Base-by-base conservation (phyloP, 164 flowering plant genomes). In the Nymphaea colorata region DNA sequence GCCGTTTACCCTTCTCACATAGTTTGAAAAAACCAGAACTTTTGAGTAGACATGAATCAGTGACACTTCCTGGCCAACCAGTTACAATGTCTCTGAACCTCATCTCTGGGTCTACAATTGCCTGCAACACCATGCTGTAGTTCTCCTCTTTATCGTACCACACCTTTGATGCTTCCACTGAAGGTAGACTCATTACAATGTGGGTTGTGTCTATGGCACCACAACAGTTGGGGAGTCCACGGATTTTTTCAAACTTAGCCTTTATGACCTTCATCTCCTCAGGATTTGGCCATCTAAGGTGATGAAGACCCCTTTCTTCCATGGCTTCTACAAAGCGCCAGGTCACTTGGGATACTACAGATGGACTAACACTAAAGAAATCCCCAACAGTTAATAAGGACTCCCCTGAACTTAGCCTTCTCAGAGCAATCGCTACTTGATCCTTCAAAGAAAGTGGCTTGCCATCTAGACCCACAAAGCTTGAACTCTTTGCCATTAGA, bases 51-150 rank as follows among this genome's bases (percentile, higher is more conserved):
- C 64, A 41, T 6, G 76, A 75, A 10, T 86, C 90, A 18, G 66
- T 79, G 87, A 93, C 70, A 80, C 91, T 83, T n/a, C 96, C 98
- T 3, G 96, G 98, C 87, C 88, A 89, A 44, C 98, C 98, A 6
- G 96, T 85, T 68, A 89, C 86, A 47, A 90, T 78, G 75, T 89
- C 95, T 7, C 84, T 83, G 78, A 93, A 90, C 78, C 87, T 88
- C 91, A 90, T 82, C 2, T 85, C 81, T 6, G 94, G 83, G 73
- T 86, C 91, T 60, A 88, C 91, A 66, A 86, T 79, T 51, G 87
- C 93, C 75, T 87, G 96, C 81, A 90, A 66, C 64, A 90, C 65
- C 96, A 90, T 87, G 82, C 90, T 88, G 76, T 88, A 85, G 66
- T 88, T 85, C 70, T 82, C 82, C 77, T 86, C 80, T 0, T 64